Evolutionary conservation across 768 basidiomycete species (phyloP), one percentile per base, ranked within the genome.

Genomic region (Termitomyces sp.): DNA sequence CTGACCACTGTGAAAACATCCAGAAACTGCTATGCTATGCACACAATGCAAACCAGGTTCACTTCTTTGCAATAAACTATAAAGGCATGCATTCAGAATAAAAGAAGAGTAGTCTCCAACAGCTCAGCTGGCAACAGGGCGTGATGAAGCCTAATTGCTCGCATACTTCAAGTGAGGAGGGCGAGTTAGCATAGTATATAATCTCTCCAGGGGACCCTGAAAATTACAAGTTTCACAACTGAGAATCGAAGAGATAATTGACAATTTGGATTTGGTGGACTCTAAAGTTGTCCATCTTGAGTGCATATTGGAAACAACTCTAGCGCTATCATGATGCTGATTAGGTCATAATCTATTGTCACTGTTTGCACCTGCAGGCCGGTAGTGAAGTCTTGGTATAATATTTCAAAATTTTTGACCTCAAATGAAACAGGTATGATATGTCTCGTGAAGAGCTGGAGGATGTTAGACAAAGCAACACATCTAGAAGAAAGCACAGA

Each of bases 341-440:
- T 53, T n/a, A 65, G 48, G 6, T 45, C 33, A 53, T 61, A 63
- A 8, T 48, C 52, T 24, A 44, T 4, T 22, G 83, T 77, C 48
- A 90, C 85, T 64, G 87, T 84, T 72, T 92, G 90, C 39, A 85
- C 80, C 63, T 89, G 78, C n/a, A n/a, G n/a, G n/a, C n/a, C n/a
- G 24, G 77, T 71, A 18, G 86, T 85, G 0, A 82, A 84, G 62
- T 87, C 84, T 28, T 90, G 82, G 64, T 91, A 80, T 34, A 86
- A 82, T 29, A 92, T 83, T 67, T 92, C 90, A 63, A 92, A 80
- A 62, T 88, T 90, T 8, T 80, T 85, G 9, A 84, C 80, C 62
- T 89, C 87, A 67, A 92, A 88, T 1, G 86, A 47, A 92, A 74
- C 26, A 92, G 81, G 65, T 88, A 92, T 0, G 90, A 89, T 68